phyloP scores from a whole-genome alignment of 2,329 filamentous ascomycete species.

The Lachnellula arida region DNA sequence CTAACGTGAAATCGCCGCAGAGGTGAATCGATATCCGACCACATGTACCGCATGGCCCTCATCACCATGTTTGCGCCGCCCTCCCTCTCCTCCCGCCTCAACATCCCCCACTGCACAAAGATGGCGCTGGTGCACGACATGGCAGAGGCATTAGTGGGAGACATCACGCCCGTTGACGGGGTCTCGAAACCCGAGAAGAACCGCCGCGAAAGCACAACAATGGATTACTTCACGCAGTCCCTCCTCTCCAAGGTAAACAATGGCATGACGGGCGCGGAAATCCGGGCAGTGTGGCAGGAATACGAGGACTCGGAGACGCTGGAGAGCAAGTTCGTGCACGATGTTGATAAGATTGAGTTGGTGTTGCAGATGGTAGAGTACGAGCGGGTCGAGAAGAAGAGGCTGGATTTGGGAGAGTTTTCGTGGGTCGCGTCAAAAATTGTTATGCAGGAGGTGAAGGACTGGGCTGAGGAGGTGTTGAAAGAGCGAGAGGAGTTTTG shows the following conservation, averaged over 20 bases:
- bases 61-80: constrained; percentile 89
- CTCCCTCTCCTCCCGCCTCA: constrained; percentile 63
- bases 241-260: constrained; percentile 72
- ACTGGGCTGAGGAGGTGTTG: constrained; percentile 74
- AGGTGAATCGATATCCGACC: constrained; percentile 91
- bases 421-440: constrained; percentile 71
- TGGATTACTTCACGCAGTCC: constrained; percentile 75
- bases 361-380: constrained; percentile 96
- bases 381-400: constrained; percentile 64
- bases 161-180: constrained; percentile 90
- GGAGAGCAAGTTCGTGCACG: constrained; percentile 88
- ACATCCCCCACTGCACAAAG: constrained; percentile 79
- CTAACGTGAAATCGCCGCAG: constrained; percentile 33
- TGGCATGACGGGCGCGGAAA: constrained; percentile 63
- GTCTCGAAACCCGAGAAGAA: constrained; percentile 85
- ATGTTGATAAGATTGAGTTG: constrained; percentile 95
- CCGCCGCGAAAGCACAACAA: constrained; percentile 78
- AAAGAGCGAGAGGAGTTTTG: constrained; percentile 72
- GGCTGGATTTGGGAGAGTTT: constrained; percentile 81
- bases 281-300: constrained; percentile 84
- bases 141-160: constrained; percentile 90
- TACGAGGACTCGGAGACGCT: constrained; percentile 84
- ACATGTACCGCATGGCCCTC: constrained; percentile 99
- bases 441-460: constrained; percentile 69
- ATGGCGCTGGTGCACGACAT: constrained; percentile 98